These are phyloP conservation scores for Pichia membranifaciens DNA, from an alignment of 805 yeast genomes.

Conservation along the genomic window DNA sequence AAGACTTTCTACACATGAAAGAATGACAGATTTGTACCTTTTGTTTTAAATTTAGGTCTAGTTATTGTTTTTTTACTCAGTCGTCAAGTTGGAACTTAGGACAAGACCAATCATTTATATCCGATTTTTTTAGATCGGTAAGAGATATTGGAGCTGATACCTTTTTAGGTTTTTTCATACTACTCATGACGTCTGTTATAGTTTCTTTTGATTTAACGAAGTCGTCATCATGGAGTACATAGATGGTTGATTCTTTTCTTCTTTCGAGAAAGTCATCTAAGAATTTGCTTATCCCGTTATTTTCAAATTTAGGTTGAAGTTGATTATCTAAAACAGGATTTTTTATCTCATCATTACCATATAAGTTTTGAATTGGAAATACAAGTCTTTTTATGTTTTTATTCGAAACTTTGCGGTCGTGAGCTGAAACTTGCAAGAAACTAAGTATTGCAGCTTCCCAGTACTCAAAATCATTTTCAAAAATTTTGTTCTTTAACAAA, in stretches of 20 bases:
- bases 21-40: too few relatives aligned
- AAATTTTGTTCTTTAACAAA: not conserved
- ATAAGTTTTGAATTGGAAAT: too few relatives aligned
- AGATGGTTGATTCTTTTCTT: not conserved
- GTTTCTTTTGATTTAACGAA: not conserved
- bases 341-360: too few relatives aligned
- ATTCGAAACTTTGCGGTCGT: too few relatives aligned
- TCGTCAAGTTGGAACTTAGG: not conserved
- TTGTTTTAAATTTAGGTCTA: too few relatives aligned
- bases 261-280: not conserved
- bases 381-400: too few relatives aligned
- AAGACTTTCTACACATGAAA: too few relatives aligned
- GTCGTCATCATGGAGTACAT: not conserved
- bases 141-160: not conserved
- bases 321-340: too few relatives aligned
- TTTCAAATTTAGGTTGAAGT: not conserved
- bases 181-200: not conserved
- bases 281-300: not conserved
- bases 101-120: slow-evolving; percentile 1
- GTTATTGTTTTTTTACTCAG: not conserved
- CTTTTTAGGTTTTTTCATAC: not conserved
- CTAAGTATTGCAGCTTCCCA: slow-evolving; percentile 1
- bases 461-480: not conserved
- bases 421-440: not conserved
- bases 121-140: not conserved